phyloP scores from a whole-genome alignment of 805 yeast species.

The Pichia rugopelliculosa region DNA sequence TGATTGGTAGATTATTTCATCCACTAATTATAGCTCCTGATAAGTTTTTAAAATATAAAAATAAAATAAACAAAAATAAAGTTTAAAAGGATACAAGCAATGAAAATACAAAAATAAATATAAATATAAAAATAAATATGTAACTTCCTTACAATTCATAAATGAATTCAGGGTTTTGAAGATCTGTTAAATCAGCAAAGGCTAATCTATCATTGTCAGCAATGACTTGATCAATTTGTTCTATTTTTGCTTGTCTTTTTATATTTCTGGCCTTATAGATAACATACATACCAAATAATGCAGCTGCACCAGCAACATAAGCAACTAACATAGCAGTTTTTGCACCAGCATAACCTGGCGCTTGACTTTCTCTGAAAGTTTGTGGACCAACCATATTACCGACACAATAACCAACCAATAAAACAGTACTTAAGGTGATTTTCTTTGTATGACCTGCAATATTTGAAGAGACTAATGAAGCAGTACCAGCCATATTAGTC shows the following conservation, averaged over 20 bases:
- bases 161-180: conserved; percentile 4
- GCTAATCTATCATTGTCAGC: conserved; percentile 7
- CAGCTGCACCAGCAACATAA: conserved; percentile 6
- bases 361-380: conserved; percentile 42
- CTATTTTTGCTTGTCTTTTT: not conserved
- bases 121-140: too few species aligned
- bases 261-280: conserved; percentile 7
- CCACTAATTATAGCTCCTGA: too few species aligned
- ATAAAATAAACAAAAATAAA: not conserved
- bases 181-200: conserved; percentile 10
- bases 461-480: conserved; percentile 23
- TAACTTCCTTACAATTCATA: conserved; percentile 2
- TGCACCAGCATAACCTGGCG: conserved; percentile 51
- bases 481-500: conserved; percentile 17
- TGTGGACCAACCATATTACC: conserved; percentile 62
- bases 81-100: not conserved
- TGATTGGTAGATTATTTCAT: too few species aligned
- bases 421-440: conserved; percentile 19
- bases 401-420: conserved; percentile 41
- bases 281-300: conserved; percentile 1
- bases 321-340: conserved; percentile 37
- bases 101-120: too few species aligned
- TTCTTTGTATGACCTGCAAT: conserved; percentile 65
- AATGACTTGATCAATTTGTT: conserved; percentile 6
- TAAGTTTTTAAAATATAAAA: not conserved